phyloP scores from a whole-genome alignment of 768 basidiomycete species.

The Tephrocybe sp. region DNA sequence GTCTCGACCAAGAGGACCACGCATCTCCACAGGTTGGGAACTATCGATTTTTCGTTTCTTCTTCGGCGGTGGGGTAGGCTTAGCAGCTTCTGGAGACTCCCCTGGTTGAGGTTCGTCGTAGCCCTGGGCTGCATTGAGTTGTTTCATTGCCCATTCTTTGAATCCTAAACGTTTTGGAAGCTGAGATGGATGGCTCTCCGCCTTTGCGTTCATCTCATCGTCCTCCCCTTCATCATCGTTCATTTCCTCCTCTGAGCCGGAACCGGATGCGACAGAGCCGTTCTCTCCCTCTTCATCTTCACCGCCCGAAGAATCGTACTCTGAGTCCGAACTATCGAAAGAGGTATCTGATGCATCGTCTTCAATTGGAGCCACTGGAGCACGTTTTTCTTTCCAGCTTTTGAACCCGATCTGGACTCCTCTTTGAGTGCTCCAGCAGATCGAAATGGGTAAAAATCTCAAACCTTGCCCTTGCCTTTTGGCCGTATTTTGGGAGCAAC shows the following conservation, averaged over 20 bases:
- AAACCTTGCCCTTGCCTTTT: constrained; percentile 46
- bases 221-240: too few relatives aligned
- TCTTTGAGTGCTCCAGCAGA: constrained; percentile 1
- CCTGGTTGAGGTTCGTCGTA: constrained; percentile 24
- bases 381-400: constrained; percentile 45
- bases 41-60: constrained; percentile 50
- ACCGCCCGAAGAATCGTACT: constrained; percentile 44
- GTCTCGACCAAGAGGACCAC: constrained; percentile 80
- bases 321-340: constrained; percentile 79
- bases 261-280: constrained; percentile 1
- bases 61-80: constrained; percentile 26
- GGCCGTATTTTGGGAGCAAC: constrained; percentile 48
- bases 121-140: constrained; percentile 54
- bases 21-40: constrained; percentile 39
- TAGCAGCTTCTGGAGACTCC: constrained; percentile 8
- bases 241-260: constrained; percentile 7
- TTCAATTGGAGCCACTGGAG: constrained; percentile 20
- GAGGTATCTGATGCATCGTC: constrained; percentile 57
- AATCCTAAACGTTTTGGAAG: constrained; percentile 54
- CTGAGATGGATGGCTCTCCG: constrained; percentile 20
- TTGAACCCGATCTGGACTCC: constrained; percentile 36
- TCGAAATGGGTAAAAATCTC: constrained; percentile 17
- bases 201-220: constrained; percentile 16
- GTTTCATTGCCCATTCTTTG: constrained; percentile 88
- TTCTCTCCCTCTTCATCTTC: constrained; percentile 20